Base-by-base conservation (phyloP, 192 early-diverging fungal species). In the Umbelopsis isabellina region DNA sequence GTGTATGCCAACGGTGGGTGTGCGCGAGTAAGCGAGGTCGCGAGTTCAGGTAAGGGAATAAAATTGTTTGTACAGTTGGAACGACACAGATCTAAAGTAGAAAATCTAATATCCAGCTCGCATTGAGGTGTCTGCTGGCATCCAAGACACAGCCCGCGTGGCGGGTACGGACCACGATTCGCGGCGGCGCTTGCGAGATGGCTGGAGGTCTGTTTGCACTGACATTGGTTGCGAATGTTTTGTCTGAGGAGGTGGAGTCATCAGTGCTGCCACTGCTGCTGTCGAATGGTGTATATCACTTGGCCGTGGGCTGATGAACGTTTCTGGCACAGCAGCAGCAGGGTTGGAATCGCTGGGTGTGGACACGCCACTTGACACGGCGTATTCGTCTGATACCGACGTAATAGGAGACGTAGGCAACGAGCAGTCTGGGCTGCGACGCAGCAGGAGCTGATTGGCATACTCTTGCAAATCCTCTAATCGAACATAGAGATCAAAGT, bases 401-500 rank as follows among this genome's bases (percentile, higher is more conserved):
- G 55, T 37, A 11, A 61, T 61, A 12, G 55, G 55, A 4, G 55
- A 61, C 13, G 27, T 25, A 18, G 55, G 55, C 37, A 61, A 61
- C 5, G 55, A 61, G 33, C 55, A 61, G 11, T 61, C 55, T 16
- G 15, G 9, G 73, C 50, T 84, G n/a, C 33, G 81, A 70, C 72
- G 79, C 65, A 89, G 50, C 35, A 89, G 50, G 30, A 93, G 76
- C 72, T 87, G 87, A 48, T 87, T 82, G 13, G 89, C 90, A 25
- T 89, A 81, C 12, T 73, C 73, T 64, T 92, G 85, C 21, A 93
- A 71, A 64, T 91, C 86, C 4, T 85, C 77, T 8, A 82, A 70
- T 47, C 84, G 83, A 7, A 92, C 83, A 65, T 89, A 84, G 21
- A 93, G 79, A 55, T 93, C 85, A 70, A 93, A 93, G 58, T 87